A percentile compares a stretch with the other conserved stretches of the same genome.
These are phyloP conservation scores for Coemansia sp. DNA, from an alignment of 192 early-diverging fungal genomes.

Conservation along the genomic window DNA sequence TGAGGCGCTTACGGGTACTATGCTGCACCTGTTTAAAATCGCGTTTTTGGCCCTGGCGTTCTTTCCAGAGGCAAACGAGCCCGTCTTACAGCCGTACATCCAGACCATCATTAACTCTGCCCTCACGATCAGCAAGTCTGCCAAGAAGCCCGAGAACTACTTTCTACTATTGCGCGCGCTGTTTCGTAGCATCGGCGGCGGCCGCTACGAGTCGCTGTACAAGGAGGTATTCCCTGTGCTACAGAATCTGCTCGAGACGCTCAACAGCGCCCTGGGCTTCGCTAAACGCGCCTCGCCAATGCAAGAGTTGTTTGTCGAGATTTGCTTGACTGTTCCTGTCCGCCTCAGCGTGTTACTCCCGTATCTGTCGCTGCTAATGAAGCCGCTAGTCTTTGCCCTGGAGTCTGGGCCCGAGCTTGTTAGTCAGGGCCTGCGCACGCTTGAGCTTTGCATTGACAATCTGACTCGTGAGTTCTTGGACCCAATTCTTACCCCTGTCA, in stretches of 20 bases:
- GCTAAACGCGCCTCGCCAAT: constrained; percentile 78
- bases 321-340: constrained; percentile 96
- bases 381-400: constrained; percentile 90
- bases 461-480: constrained; percentile 95
- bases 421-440: constrained; percentile 90
- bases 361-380: constrained; percentile 91
- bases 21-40: constrained; percentile 90
- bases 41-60: constrained; percentile 90
- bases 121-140: constrained; percentile 77
- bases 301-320: constrained; percentile 96
- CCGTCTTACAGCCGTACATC: constrained; percentile 89
- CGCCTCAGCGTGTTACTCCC: constrained; percentile 90
- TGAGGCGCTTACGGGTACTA: constrained; percentile 53
- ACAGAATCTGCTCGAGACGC: constrained; percentile 84
- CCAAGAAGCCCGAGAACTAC: constrained; percentile 88
- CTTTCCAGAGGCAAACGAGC: constrained; percentile 90
- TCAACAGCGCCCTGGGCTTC: constrained; percentile 80
- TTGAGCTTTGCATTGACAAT: constrained; percentile 98
- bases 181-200: constrained; percentile 96
- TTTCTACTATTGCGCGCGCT: constrained; percentile 86
- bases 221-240: constrained; percentile 93
- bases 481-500: constrained; percentile 91
- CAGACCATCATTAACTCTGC: constrained; percentile 85
- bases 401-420: constrained; percentile 90
- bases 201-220: constrained; percentile 92